phyloP scores from a whole-genome alignment of 257 asterid genomes.

The Nicotiana paniculata region DNA sequence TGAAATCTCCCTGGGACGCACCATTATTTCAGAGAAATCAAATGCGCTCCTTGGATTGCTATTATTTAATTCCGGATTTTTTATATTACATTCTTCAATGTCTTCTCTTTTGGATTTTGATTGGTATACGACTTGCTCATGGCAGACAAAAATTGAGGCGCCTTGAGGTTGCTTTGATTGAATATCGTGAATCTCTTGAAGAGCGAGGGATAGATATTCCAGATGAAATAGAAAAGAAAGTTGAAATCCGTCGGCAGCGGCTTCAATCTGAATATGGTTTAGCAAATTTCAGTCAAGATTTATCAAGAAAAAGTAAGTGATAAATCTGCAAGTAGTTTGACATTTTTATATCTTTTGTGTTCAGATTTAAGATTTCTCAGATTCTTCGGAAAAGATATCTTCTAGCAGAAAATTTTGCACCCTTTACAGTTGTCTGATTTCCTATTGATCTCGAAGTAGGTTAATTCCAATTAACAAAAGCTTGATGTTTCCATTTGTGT shows the following conservation, averaged over 20 bases:
- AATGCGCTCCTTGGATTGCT: neutral
- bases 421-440: neutral
- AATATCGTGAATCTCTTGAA: constrained; percentile 89
- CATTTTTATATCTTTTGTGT: neutral
- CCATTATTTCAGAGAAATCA: neutral
- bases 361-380: neutral
- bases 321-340: neutral
- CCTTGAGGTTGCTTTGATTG: constrained; percentile 77
- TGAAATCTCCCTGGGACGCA: neutral
- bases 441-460: neutral
- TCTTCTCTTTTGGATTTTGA: constrained; percentile 4
- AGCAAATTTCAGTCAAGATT: constrained; percentile 42
- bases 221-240: constrained; percentile 76
- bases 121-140: constrained; percentile 14
- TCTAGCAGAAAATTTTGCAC: neutral
- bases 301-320: constrained; percentile 58
- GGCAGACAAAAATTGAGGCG: constrained; percentile 80
- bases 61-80: neutral
- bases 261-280: constrained; percentile 70
- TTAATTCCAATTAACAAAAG: neutral
- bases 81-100: neutral
- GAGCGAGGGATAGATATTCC: constrained; percentile 52
- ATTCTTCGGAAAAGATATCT: neutral
- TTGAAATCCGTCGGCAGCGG: constrained; percentile 53
- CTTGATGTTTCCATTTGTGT: neutral